phyloP scores from a whole-genome alignment of 805 yeast species.

The Kazachstania psychrophila region DNA sequence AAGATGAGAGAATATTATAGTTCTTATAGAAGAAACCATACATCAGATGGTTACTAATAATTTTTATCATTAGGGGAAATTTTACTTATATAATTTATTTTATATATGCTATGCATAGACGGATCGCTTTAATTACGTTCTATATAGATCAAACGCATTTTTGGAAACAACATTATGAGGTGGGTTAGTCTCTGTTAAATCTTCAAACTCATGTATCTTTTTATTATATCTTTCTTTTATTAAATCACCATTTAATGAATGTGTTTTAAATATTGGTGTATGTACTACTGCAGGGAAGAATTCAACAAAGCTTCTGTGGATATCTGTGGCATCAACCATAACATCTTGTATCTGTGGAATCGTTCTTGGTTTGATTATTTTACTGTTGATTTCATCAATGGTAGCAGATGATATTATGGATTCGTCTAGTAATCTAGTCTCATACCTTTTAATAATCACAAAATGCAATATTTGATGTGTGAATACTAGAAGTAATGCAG shows the following conservation, averaged over 20 bases:
- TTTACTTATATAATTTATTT: too few relatives aligned
- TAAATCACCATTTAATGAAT: conserved; percentile 33
- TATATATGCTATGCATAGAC: too few relatives aligned
- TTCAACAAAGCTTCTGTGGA: conserved; percentile 16
- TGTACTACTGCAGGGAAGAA: conserved; percentile 27
- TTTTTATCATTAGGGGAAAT: too few relatives aligned
- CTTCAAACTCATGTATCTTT: conserved; percentile 21
- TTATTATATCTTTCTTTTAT: conserved; percentile 29
- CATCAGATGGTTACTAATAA: too few relatives aligned
- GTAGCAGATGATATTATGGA: conserved; percentile 51
- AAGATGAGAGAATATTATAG: conserved; percentile 55
- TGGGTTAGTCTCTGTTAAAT: not conserved
- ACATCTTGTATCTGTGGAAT: conserved; percentile 49
- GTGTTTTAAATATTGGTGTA: conserved; percentile 39
- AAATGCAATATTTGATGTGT: conserved; percentile 34
- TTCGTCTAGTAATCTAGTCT: conserved; percentile 46
- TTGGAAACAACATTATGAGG: too few relatives aligned
- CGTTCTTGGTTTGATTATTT: conserved; percentile 51
- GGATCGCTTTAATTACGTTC: too few relatives aligned
- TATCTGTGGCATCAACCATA: conserved; percentile 47
- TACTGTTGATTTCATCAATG: conserved; percentile 52
- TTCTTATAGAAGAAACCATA: conserved; percentile 8
- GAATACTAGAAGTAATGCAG: conserved; percentile 30
- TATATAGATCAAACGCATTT: too few relatives aligned
- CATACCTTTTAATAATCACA: conserved; percentile 37